These are phyloP conservation scores for Xylaria sp. DNA, from an alignment of 2,329 filamentous ascomycete species.

Conservation along the genomic window DNA sequence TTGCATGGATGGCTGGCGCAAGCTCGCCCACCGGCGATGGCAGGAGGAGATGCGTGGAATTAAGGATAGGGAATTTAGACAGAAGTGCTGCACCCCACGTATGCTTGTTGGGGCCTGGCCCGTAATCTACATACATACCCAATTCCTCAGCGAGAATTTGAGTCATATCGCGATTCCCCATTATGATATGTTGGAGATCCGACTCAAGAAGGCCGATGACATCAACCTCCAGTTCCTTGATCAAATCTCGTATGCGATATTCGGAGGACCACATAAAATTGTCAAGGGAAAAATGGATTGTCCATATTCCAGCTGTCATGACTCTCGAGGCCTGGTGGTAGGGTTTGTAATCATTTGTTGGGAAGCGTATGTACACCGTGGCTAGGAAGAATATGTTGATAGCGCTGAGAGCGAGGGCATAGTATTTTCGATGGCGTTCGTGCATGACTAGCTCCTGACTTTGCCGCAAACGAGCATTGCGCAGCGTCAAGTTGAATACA, in stretches of 20 bases:
- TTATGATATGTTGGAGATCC: slow-evolving; percentile 96
- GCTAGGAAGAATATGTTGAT: slow-evolving; percentile 82
- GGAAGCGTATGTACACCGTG: slow-evolving; percentile 88
- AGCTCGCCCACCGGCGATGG: slow-evolving; percentile 94
- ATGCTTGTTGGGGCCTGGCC: slow-evolving; percentile 97
- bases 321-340: slow-evolving; percentile 88
- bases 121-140: slow-evolving; percentile 98
- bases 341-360: slow-evolving; percentile 86
- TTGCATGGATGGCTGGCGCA: slow-evolving; percentile 96
- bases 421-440: slow-evolving; percentile 57
- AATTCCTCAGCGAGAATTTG: slow-evolving; percentile 95
- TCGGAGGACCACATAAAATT: slow-evolving; percentile 99
- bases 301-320: slow-evolving; percentile 96
- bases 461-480: slow-evolving; percentile 51
- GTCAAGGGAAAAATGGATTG: slow-evolving; percentile 95
- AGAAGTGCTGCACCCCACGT: slow-evolving; percentile 94
- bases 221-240: slow-evolving; percentile 95
- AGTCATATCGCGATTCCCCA: slow-evolving; percentile 97
- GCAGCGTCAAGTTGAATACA: slow-evolving; percentile 71
- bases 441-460: slow-evolving; percentile 43
- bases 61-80: slow-evolving; percentile 96
- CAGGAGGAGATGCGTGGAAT: slow-evolving; percentile 93
- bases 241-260: slow-evolving; percentile 86
- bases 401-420: slow-evolving; percentile 64
- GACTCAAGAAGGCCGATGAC: slow-evolving; percentile 93